Conservation (phyloP, 2,329 filamentous ascomycete species). For the Fusarium sp. region DNA sequence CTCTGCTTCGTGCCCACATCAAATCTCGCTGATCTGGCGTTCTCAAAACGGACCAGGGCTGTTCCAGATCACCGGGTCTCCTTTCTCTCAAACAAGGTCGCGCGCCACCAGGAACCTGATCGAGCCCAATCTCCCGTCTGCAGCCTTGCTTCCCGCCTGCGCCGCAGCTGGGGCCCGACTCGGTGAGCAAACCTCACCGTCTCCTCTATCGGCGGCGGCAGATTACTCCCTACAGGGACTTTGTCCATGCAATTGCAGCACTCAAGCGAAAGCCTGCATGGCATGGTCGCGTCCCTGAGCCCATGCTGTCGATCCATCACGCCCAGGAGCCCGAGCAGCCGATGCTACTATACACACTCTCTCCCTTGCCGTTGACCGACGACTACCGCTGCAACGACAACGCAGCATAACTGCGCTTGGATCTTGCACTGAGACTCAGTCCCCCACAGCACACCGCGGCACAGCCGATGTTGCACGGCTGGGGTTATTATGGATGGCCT, state of each 20-base stretch:
- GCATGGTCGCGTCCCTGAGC: conserved; percentile 24
- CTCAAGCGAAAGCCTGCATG: conserved; percentile 28
- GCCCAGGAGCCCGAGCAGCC: conserved; percentile 14
- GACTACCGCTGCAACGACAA: conserved; percentile 8
- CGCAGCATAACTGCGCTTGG: conserved; percentile 18
- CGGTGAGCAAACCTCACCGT: conserved; percentile 39
- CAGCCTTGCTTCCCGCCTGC: conserved; percentile 36
- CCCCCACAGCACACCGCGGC: conserved; percentile 30
- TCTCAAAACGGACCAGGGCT: conserved; percentile 37
- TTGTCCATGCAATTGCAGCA: conserved; percentile 5
- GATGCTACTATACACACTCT: conserved; percentile 13
- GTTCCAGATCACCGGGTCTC: conserved; percentile 44
- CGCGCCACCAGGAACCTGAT: conserved; percentile 32
- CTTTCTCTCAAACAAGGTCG: conserved; percentile 26
- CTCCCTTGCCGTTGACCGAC: conserved; percentile 30
- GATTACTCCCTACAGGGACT: conserved; percentile 24
- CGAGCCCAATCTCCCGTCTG: conserved; percentile 38
- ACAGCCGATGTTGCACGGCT: conserved; percentile 35
- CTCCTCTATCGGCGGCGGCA: conserved; percentile 26
- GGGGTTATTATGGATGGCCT: conserved; percentile 25
- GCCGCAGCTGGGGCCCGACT: conserved; percentile 21
- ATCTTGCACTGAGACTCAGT: conserved; percentile 18
- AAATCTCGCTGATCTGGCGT: conserved; percentile 41
- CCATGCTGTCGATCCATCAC: conserved; percentile 37
- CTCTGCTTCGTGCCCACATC: conserved; percentile 29